These are phyloP conservation scores for Alternaria sp. DNA, from an alignment of 2,329 filamentous ascomycete genomes.

Conservation along the genomic window DNA sequence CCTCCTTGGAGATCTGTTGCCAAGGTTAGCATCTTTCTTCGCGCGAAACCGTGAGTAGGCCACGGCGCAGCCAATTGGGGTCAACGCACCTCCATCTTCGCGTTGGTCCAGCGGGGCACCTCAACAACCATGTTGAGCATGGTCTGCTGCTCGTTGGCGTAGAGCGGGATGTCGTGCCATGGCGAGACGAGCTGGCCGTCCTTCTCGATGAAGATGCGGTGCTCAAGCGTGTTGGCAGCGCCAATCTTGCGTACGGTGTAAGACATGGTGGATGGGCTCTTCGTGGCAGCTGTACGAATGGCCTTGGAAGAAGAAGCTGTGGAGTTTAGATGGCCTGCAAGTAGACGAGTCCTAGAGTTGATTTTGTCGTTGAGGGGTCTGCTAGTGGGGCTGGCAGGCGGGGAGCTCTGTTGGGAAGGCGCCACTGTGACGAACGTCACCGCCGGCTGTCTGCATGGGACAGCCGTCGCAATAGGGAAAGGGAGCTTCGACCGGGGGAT, in stretches of 20 bases:
- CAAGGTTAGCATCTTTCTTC: constrained; percentile 29
- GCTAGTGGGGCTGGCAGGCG: constrained; percentile 49
- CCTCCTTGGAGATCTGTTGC: constrained; percentile 93
- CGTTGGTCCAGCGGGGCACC: constrained; percentile 99
- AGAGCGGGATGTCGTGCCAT: constrained; percentile 98
- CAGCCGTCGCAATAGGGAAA: constrained; percentile 36
- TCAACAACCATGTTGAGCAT: constrained; percentile 99
- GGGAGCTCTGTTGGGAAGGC: constrained; percentile 46
- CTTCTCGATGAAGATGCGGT: constrained; percentile 97
- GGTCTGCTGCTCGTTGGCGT: constrained; percentile 94
- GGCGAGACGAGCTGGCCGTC: constrained; percentile 92
- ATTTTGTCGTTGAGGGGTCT: constrained; percentile 52
- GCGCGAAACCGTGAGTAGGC: background rate
- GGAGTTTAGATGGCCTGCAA: constrained; percentile 53
- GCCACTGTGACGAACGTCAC: constrained; percentile 53
- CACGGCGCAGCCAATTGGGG: constrained; percentile 17
- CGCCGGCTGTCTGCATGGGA: constrained; percentile 48
- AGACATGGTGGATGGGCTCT: constrained; percentile 59
- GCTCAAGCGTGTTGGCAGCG: constrained; percentile 90
- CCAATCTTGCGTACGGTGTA: constrained; percentile 89
- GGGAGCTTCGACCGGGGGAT: constrained; percentile 28
- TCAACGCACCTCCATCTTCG: constrained; percentile 90
- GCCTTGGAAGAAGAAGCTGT: constrained; percentile 31
- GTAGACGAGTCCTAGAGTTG: constrained; percentile 50
- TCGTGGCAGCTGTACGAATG: constrained; percentile 21